Percentiles rank a stretch among this genome's conserved stretches.
Evolutionary conservation across 148 eudicot genomes (phyloP).

Genomic region (Rheum nobile): DNA sequence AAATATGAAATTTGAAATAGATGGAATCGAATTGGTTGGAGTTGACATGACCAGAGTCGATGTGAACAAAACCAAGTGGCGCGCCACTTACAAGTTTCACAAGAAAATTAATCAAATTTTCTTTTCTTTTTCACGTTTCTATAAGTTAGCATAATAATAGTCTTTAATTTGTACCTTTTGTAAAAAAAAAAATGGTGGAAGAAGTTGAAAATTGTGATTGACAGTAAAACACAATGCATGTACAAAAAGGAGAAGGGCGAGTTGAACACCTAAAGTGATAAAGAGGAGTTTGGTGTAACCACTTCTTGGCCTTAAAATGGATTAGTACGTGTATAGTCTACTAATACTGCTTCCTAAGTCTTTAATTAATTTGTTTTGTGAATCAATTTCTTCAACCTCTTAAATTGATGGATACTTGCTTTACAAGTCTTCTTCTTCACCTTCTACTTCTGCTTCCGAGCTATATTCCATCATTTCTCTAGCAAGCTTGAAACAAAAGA

Average conservation of each 20-base stretch:
- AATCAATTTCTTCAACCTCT: neutral
- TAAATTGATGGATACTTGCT: neutral
- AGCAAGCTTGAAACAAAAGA: no score
- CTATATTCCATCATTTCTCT: no score
- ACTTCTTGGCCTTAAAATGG: neutral
- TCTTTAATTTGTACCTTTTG: no score
- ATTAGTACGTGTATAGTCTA: neutral
- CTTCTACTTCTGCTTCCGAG: neutral
- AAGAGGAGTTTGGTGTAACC: neutral
- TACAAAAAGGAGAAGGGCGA: neutral
- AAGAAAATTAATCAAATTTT: neutral
- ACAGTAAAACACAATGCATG: no score
- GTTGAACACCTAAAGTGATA: neutral
- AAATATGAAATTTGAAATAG: neutral
- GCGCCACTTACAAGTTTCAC: neutral
- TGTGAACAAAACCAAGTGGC: no score
- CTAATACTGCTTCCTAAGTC: neutral
- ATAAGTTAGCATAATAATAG: no score
- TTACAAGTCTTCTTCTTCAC: neutral
- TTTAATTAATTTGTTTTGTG: neutral
- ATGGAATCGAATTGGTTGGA: neutral
- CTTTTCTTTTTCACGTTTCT: no score
- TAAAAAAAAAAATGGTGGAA: no score
- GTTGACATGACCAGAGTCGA: neutral
- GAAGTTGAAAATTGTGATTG: neutral